Percentiles rank a stretch among this genome's conserved stretches.
These are phyloP conservation scores for Phytophthora macrochlamydospora DNA, from an alignment of 352 stramenopile genomes.

Conservation along the genomic window DNA sequence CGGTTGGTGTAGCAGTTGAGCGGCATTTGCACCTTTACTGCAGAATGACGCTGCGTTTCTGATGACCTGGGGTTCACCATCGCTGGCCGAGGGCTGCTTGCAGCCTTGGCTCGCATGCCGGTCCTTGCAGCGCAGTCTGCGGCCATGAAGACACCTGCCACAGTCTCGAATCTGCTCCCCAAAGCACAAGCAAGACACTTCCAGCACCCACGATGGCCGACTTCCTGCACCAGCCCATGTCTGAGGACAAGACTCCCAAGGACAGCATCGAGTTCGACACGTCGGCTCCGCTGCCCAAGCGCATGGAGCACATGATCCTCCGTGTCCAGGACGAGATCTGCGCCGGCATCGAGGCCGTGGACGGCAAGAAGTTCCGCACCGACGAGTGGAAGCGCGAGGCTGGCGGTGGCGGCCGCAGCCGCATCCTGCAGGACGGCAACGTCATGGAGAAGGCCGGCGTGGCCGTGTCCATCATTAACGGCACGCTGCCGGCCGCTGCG, in stretches of 20 bases:
- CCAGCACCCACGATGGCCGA: slow-evolving; percentile 19
- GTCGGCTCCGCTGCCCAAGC: slow-evolving; percentile 64
- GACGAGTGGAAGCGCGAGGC: slow-evolving; percentile 94
- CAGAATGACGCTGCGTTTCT: slow-evolving; percentile 31
- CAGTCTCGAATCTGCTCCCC: slow-evolving; percentile 29
- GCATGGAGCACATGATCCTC: slow-evolving; percentile 79
- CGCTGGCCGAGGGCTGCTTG: slow-evolving; percentile 18
- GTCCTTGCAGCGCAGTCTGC: not conserved
- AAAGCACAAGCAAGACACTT: slow-evolving; percentile 6
- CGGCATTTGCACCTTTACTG: not conserved
- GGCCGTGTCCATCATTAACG: slow-evolving; percentile 96
- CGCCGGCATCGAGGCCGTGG: slow-evolving; percentile 85
- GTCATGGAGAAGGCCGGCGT: slow-evolving; percentile 98
- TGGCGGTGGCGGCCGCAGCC: slow-evolving; percentile 92
- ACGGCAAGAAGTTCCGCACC: slow-evolving; percentile 94
- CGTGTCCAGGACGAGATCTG: slow-evolving; percentile 84
- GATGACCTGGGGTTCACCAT: slow-evolving; percentile 7
- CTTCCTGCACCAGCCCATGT: slow-evolving; percentile 66
- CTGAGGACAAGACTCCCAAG: slow-evolving; percentile 57
- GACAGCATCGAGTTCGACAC: slow-evolving; percentile 77
- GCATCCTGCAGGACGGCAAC: slow-evolving; percentile 93
- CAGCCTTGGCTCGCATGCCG: not conserved
- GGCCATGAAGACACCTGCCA: not conserved
- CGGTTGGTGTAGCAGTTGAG: not conserved
- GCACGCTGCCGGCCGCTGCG: slow-evolving; percentile 88